These are phyloP conservation scores for Isatis tinctoria DNA, from an alignment of 345 rosid genomes.

Conservation along the genomic window DNA sequence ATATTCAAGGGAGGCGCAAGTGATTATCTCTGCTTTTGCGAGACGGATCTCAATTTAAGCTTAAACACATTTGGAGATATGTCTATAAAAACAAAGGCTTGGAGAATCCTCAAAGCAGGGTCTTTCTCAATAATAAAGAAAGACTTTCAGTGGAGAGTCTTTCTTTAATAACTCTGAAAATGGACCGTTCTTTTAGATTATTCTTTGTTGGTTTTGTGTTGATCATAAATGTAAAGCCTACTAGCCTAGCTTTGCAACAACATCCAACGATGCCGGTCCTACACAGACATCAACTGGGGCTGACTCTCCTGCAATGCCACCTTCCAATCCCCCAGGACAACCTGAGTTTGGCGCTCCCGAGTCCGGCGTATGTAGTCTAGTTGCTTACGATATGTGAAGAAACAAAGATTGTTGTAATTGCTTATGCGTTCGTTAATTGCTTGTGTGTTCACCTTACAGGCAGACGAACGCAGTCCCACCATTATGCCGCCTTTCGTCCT, in stretches of 20 bases:
- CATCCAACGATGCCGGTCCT: background rate
- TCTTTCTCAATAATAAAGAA: background rate
- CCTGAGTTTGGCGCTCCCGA: background rate
- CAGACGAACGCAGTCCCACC: too few species aligned
- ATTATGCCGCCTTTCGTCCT: background rate
- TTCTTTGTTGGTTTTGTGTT: slow-evolving; percentile 19
- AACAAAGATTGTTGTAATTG: background rate
- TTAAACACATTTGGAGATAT: background rate
- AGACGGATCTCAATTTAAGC: too few species aligned
- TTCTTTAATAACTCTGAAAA: too few species aligned
- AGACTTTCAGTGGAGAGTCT: background rate
- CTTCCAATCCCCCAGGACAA: background rate
- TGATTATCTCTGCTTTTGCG: too few species aligned
- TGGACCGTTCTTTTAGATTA: slow-evolving; percentile 12
- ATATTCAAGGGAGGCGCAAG: too few species aligned
- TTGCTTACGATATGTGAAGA: background rate
- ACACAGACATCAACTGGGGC: background rate
- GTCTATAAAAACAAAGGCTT: slow-evolving; percentile 2
- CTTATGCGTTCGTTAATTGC: background rate
- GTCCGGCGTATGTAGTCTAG: slow-evolving; percentile 7
- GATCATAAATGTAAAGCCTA: slow-evolving; percentile 3
- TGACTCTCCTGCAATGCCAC: background rate
- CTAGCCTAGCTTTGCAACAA: slow-evolving; percentile 7
- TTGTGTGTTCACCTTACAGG: background rate
- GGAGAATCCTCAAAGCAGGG: slow-evolving; percentile 6